Conservation (phyloP, 1,284 basidiomycete species). For the Paramarasmius palmivorus region DNA sequence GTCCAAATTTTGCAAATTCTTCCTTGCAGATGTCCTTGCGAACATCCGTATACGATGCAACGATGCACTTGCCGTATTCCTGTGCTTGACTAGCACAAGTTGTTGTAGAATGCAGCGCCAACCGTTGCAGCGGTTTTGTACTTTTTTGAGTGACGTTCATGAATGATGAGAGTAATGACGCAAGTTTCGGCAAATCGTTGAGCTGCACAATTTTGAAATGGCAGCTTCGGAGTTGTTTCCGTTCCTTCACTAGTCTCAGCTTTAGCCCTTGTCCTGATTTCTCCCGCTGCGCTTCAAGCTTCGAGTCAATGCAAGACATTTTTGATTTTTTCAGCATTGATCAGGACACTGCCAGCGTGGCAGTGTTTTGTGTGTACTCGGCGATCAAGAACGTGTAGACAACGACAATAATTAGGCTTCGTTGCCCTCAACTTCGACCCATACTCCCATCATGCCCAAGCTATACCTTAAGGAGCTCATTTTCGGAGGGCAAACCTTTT, state of each 20-base stretch:
- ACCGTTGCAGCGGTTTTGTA: slow-evolving; percentile 49
- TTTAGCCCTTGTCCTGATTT: too few relatives aligned
- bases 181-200: too few relatives aligned
- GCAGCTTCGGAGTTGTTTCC: too few relatives aligned
- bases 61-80: slow-evolving; percentile 78
- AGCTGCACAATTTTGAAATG: too few relatives aligned
- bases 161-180: background rate
- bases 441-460: slow-evolving; percentile 20
- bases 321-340: too few relatives aligned
- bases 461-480: slow-evolving; percentile 40
- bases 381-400: too few relatives aligned
- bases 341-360: too few relatives aligned
- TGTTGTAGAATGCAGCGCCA: slow-evolving; percentile 67
- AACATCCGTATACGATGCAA: slow-evolving; percentile 75
- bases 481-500: slow-evolving; percentile 49
- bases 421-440: background rate
- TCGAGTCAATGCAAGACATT: too few relatives aligned
- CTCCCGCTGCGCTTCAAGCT: too few relatives aligned
- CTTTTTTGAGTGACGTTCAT: background rate
- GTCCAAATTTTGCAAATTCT: slow-evolving; percentile 76
- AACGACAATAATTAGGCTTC: too few relatives aligned
- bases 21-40: slow-evolving; percentile 74
- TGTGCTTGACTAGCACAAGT: slow-evolving; percentile 72
- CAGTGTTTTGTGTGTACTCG: too few relatives aligned
- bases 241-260: too few relatives aligned